Evolutionary conservation across 805 yeast genomes (phyloP).

Genomic region (Candida germanica): DNA sequence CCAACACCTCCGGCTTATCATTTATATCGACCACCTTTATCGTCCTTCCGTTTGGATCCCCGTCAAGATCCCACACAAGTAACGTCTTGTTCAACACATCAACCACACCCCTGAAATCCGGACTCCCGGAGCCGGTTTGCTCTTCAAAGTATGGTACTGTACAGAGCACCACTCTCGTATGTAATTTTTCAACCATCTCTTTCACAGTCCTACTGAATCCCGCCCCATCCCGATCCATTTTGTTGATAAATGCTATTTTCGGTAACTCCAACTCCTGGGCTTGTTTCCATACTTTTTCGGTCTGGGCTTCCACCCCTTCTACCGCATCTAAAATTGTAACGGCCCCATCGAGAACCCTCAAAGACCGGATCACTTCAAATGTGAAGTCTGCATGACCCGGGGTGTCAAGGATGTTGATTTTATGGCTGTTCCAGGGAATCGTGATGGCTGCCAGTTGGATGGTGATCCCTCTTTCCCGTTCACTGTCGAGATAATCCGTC

Average conservation of each 20-base stretch:
- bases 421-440: slow-evolving; percentile 75
- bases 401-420: slow-evolving; percentile 87
- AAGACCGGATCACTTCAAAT: slow-evolving; percentile 86
- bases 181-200: slow-evolving; percentile 73
- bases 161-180: slow-evolving; percentile 70
- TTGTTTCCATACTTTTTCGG: slow-evolving; percentile 95
- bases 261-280: slow-evolving; percentile 70
- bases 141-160: slow-evolving; percentile 68
- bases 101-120: slow-evolving; percentile 63
- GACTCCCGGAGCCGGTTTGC: slow-evolving; percentile 24
- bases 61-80: slow-evolving; percentile 46
- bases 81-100: slow-evolving; percentile 68
- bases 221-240: slow-evolving; percentile 96
- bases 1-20: slow-evolving; percentile 29
- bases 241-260: slow-evolving; percentile 75
- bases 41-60: slow-evolving; percentile 46
- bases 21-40: slow-evolving; percentile 47
- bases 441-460: slow-evolving; percentile 96
- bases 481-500: slow-evolving; percentile 88
- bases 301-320: slow-evolving; percentile 98
- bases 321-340: slow-evolving; percentile 92
- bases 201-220: slow-evolving; percentile 88
- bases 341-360: slow-evolving; percentile 91
- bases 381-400: slow-evolving; percentile 99
- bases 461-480: slow-evolving; percentile 89